Conservation (phyloP, 1,139 yeast genomes). For the Kurtzmaniella quercitrusa region DNA sequence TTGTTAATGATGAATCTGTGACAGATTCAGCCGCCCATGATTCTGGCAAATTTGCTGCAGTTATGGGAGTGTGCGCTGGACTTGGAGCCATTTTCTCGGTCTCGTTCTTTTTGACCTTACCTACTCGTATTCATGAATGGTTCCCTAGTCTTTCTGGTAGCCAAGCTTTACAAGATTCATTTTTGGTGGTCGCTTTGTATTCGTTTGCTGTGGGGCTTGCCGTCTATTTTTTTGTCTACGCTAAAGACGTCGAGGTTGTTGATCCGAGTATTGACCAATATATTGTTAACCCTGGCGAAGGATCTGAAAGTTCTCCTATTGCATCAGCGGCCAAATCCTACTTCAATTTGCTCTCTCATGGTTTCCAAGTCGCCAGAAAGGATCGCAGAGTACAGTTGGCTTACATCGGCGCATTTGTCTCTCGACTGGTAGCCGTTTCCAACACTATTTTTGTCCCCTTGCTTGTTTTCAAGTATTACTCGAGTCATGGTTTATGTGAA, state of each 20-base stretch:
- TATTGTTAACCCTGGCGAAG: neutral
- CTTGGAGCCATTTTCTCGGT: conserved; percentile 66
- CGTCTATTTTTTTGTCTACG: conserved; percentile 46
- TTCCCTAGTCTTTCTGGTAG: conserved; percentile 29
- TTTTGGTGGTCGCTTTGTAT: conserved; percentile 42
- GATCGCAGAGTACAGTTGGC: conserved; percentile 44
- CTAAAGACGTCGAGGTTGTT: conserved; percentile 10
- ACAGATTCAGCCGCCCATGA: conserved; percentile 13
- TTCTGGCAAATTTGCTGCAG: conserved; percentile 56
- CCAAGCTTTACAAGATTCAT: conserved; percentile 44
- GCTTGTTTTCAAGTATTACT: conserved; percentile 55
- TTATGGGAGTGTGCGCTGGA: conserved; percentile 62
- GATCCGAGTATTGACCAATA: neutral
- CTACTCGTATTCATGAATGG: conserved; percentile 31
- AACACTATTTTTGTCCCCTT: conserved; percentile 63
- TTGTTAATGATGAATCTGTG: neutral
- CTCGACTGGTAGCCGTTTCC: conserved; percentile 61
- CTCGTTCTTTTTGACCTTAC: conserved; percentile 44
- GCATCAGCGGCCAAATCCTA: conserved; percentile 17
- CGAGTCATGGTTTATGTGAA: conserved; percentile 44
- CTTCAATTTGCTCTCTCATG: conserved; percentile 38
- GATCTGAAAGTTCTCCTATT: neutral
- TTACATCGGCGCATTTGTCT: conserved; percentile 59
- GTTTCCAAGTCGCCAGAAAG: conserved; percentile 32
- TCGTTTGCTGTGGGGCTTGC: conserved; percentile 37